Base-by-base conservation (phyloP, 139 green algal species). In the Chlamydomonas asymmetrica region DNA sequence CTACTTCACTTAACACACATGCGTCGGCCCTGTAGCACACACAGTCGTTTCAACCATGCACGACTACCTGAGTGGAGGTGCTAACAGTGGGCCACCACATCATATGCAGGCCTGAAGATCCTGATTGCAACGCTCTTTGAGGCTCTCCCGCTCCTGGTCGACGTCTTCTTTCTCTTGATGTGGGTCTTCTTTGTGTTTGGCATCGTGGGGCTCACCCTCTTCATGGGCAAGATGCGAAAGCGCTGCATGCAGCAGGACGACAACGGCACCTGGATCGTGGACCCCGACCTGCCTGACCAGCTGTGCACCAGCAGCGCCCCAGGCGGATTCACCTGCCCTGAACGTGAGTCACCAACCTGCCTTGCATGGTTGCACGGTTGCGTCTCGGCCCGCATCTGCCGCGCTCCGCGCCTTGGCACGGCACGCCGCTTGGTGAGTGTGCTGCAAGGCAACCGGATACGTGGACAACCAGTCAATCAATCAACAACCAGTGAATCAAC, bases 151-250 rank as follows among this genome's bases (percentile, higher is more conserved):
- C 85, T 87, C 48, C 74, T 90, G 52, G 13, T 86, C 3, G 79
- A 90, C 66, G 85, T 90, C 20, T 52, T 86, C 57, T 23, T 85
- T 32, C 71, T 90, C 43, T 78, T 83, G 35, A 43, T 37, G n/a
- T 90, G 85, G 75, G 54, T 80, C 34, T 86, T 88, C 66, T 84
- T 82, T 41, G 78, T 90, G 27, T 86, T 88, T 29, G 82, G 85
- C 70, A 90, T 90, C 73, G 73, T 86, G 16, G 85, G 74, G 9
- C 43, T 90, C 29, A 74, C 88, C 71, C 62, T 83, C 13, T 85
- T 88, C 62, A 76, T 70, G 63, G 78, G 75, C 38, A 71, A 62
- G 72, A 18, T 87, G 65, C 77, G 65, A 25, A 71, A 82, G 38
- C 61, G 73, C 41, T 87, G 78, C 71, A 8, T 78, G 54, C 4